Conservation (phyloP, 2,329 filamentous ascomycete species). For the Capronia americana region DNA sequence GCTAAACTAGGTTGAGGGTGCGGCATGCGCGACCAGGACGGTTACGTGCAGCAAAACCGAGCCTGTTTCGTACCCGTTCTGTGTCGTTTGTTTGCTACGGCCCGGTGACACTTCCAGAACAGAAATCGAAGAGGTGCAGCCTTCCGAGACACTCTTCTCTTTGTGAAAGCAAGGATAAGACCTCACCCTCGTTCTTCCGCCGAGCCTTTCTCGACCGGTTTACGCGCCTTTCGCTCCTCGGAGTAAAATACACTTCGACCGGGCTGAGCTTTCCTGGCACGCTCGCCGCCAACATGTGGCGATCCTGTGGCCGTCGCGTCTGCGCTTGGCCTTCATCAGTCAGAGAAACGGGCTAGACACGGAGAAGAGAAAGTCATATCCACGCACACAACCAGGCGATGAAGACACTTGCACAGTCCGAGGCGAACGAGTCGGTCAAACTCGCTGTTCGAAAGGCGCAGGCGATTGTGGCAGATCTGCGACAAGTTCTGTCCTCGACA, state of each 20-base stretch:
- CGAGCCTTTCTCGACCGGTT: not conserved
- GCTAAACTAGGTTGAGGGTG: constrained; percentile 17
- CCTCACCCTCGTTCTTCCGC: constrained; percentile 7
- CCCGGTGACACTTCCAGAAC: constrained; percentile 34
- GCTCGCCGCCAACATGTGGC: constrained; percentile 16
- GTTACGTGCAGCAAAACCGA: constrained; percentile 4
- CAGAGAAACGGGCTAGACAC: not conserved
- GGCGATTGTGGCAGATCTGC: constrained; percentile 30
- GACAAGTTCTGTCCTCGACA: constrained; percentile 9
- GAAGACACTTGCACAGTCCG: constrained; percentile 33
- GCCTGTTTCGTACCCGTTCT: not conserved
- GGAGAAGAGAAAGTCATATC: constrained; percentile 12
- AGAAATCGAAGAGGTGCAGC: constrained; percentile 38
- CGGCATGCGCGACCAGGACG: not conserved
- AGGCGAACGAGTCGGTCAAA: constrained; percentile 23
- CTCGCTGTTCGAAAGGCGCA: constrained; percentile 9
- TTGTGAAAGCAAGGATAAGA: constrained; percentile 5
- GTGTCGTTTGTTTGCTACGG: not conserved
- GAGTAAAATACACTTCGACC: not conserved
- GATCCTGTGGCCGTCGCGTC: constrained; percentile 17
- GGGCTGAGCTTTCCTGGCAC: not conserved
- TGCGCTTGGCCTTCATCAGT: constrained; percentile 6
- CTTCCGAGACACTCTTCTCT: constrained; percentile 24
- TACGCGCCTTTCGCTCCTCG: not conserved
- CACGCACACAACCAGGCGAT: constrained; percentile 26